Evolutionary conservation across 345 rosid genomes (phyloP), one percentile per base, ranked within the genome.

Genomic region (Combretum micranthum): DNA sequence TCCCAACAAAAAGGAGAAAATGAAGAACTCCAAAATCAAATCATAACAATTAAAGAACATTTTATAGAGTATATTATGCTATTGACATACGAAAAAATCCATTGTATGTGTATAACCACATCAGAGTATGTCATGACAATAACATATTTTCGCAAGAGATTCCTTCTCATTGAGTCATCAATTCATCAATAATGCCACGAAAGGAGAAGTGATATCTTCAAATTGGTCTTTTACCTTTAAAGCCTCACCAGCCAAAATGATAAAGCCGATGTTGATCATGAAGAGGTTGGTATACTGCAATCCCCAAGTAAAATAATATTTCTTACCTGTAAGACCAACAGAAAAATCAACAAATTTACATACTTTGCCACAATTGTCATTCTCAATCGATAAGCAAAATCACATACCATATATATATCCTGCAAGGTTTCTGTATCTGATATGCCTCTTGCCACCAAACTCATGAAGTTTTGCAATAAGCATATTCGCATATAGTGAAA

Each of bases 371-470:
- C 5, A 32, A 2, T 2, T 9, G 39, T 32, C 5, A 32, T 32
- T 7, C 39, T 32, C 9, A 32, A 32, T 17, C 26, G 51, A 42
- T 20, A 25, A 15, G 37, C 44, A 10, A 14, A 55, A 47, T 55
- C 39, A 42, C 62, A 20, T 76, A 88, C 97, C 94, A 51, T 89
- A 93, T 20, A 88, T 60, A 63, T 67, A 73, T 39, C 91, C 94
- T 14, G 96, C 97, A 6, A 93, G 91, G 69, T 93, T 97, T 73
- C 97, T 80, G 59, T 89, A 89, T 55, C 99, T 75, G 71, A 89
- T 93, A 66, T 87, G 99, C 77, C 97, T 81, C 75, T 56, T 93
- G 53, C 94, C 97, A 46, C 86, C 96, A 61, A 74, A 66, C 69
- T 89, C 91, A 64, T 93, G 95, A 57, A 93, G 89, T 72, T 83